Base-by-base conservation (phyloP, 2,329 filamentous ascomycete species). In the Talaromyces sp. region DNA sequence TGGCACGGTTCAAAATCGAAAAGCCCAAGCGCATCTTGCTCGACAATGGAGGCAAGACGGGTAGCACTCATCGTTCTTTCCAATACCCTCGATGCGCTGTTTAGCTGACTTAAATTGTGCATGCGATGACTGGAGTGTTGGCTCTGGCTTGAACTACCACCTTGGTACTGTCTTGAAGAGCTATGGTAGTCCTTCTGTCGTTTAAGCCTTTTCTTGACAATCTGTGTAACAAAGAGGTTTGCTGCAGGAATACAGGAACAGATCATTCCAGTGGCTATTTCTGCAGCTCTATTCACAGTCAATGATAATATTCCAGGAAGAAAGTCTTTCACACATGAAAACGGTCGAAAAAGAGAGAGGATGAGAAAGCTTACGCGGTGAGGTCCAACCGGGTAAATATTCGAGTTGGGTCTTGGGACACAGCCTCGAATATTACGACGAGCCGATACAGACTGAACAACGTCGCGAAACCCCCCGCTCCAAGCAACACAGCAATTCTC, bases 281-380 rank as follows among this genome's bases (percentile, higher is more conserved):
- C 54, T 37, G 54, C 54, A 15, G 54, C 17, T 25, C 54, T 58
- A 58, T 58, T 37, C 31, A 15, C 54, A 58, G 13, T 58, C 54
- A 74, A 68, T 66, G 22, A 75, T 73, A n/a, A 68, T 67, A 27
- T 72, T 73, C 57, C 77, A 69, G 57, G 49, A 58, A 39, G 11
- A 25, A 7, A 19, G 54, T 27, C 54, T 41, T 41, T 41, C 39
- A n/a, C 22, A 22, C 22, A 22, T 22, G 22, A 22, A 22, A 22
- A 22, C 22, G 22, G 22, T 22, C 15, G 15, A 41, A 41, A 6
- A 17, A 41, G 15, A 41, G 22, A 41, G 15, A 17, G 39, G 39
- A 15, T 4, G 13, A 15, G 13, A n/a, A 17, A 41, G 39, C 39
- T 41, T 17, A 41, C 39, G 13, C 39, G 15, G 17, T 7, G 15